Conservation (phyloP, 257 asterid genomes). For the Lantana camara region DNA sequence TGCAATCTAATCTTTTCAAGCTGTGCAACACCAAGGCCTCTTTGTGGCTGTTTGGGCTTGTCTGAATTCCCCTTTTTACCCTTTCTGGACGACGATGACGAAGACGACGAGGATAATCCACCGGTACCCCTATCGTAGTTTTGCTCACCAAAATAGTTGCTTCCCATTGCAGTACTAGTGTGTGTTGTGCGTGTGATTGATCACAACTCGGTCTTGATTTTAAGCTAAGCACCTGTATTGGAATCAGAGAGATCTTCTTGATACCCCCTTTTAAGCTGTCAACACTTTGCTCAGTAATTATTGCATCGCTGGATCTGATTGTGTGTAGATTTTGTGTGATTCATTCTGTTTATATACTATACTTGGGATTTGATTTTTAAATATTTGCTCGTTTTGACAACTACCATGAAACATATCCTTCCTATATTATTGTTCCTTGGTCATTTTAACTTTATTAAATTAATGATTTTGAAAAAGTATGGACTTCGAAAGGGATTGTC, state of each 20-base stretch:
- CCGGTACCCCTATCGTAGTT: slow-evolving; percentile 41
- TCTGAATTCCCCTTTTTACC: slow-evolving; percentile 66
- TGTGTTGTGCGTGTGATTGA: background rate
- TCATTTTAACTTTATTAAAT: slow-evolving; percentile 14
- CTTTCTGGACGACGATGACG: slow-evolving; percentile 54
- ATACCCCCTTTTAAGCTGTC: slow-evolving; percentile 72
- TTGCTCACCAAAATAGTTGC: slow-evolving; percentile 65
- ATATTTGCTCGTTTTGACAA: slow-evolving; percentile 40
- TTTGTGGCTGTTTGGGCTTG: slow-evolving; percentile 87
- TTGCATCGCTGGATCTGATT: slow-evolving; percentile 96
- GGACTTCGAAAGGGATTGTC: slow-evolving; percentile 55
- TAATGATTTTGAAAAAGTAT: slow-evolving; percentile 34
- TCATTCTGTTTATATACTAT: slow-evolving; percentile 49
- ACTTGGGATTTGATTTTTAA: slow-evolving; percentile 35
- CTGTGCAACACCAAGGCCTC: slow-evolving; percentile 95
- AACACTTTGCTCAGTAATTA: slow-evolving; percentile 50
- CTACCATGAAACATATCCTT: slow-evolving; percentile 35
- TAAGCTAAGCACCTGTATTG: background rate
- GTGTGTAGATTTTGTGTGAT: slow-evolving; percentile 64
- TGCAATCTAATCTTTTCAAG: slow-evolving; percentile 90
- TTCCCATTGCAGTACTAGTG: slow-evolving; percentile 47
- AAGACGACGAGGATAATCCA: slow-evolving; percentile 44
- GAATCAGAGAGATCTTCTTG: slow-evolving; percentile 51
- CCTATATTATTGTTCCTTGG: slow-evolving; percentile 29
- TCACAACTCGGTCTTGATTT: no score